These are phyloP conservation scores for Rhizopogon vesiculosus DNA, from an alignment of 768 basidiomycete species.

Conservation along the genomic window DNA sequence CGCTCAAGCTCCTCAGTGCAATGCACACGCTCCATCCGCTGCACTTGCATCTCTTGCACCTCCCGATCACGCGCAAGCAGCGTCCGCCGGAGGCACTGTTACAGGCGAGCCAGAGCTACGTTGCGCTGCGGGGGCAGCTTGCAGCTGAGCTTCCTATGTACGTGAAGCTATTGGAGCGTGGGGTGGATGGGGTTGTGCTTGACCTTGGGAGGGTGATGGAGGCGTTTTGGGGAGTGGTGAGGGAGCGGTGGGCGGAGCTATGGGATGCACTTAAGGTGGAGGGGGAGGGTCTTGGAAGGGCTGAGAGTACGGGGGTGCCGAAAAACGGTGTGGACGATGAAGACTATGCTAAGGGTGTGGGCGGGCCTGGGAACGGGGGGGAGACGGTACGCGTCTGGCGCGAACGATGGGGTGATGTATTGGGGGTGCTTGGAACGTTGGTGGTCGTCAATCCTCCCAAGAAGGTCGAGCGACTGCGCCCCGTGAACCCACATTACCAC, in stretches of 20 bases:
- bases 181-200: slow-evolving; percentile 47
- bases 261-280: slow-evolving; percentile 80
- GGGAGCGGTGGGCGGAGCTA: slow-evolving; percentile 69
- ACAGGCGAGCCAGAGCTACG: slow-evolving; percentile 71
- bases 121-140: slow-evolving; percentile 71
- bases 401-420: slow-evolving; percentile 64
- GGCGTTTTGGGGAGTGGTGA: slow-evolving; percentile 54
- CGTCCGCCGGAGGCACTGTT: slow-evolving; percentile 64
- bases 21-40: slow-evolving; percentile 73
- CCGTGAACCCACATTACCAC: background rate
- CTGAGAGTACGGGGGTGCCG: slow-evolving; percentile 18
- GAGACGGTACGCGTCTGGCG: slow-evolving; percentile 76
- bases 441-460: slow-evolving; percentile 20
- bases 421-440: slow-evolving; percentile 38
- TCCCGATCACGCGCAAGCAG: slow-evolving; percentile 52
- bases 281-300: slow-evolving; percentile 62
- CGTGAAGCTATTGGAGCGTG: slow-evolving; percentile 53
- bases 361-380: background rate
- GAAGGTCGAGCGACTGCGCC: background rate
- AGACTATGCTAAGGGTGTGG: background rate
- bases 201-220: slow-evolving; percentile 55
- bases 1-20: slow-evolving; percentile 60
- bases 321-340: background rate
- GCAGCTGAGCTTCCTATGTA: slow-evolving; percentile 67
- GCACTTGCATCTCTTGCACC: slow-evolving; percentile 65